Base-by-base conservation (phyloP, 2,329 filamentous ascomycete genomes). In the Cordyceps javanica region DNA sequence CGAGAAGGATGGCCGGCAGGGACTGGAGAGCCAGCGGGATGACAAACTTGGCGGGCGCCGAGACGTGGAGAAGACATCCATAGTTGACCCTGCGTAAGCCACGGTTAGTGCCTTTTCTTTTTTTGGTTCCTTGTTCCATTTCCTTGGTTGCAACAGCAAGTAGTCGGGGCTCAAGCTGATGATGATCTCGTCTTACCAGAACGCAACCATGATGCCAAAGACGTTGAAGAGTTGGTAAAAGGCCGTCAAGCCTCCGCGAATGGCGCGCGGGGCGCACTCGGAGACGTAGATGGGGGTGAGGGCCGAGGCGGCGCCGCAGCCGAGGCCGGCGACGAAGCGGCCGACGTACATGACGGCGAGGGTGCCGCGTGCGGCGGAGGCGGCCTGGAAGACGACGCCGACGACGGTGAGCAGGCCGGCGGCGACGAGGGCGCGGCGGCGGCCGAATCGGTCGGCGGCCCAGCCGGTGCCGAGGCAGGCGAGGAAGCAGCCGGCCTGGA, bases 401-500 rank as follows among this genome's bases (percentile, higher is more conserved):
- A 85, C 57, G 26, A 80, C 77, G 28, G 85, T 82, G 38, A 88
- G 66, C 1, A 78, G 41, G 28, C 85, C 83, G 6, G 82, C 77
- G 19, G 74, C 68, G 23, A 89, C 75, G 30, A 90, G 74, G 25
- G 77, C 75, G 14, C 62, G 65, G 46, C 80, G 79, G 53, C 86
- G 78, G 16, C 86, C 86, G 62, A 71, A 81, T 62, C 67, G 71
- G 63, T 85, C 82, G 5, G 81, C 76, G 44, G 80, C 64, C 73
- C 76, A 82, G 34, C 76, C 77, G 7, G 80, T 79, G 56, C 81
- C 60, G 61, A 89, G 75, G 59, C 83, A 83, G 36, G 85, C 85
- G 54, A 81, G 75, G 68, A 89, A 88, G 61, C 83, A 87, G 52
- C 86, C 86, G 42, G 81, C 85, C 70, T 89, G 86, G 10, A 89